These are phyloP conservation scores for Backusella psychrophila DNA, from an alignment of 192 early-diverging fungal species.

Conservation along the genomic window DNA sequence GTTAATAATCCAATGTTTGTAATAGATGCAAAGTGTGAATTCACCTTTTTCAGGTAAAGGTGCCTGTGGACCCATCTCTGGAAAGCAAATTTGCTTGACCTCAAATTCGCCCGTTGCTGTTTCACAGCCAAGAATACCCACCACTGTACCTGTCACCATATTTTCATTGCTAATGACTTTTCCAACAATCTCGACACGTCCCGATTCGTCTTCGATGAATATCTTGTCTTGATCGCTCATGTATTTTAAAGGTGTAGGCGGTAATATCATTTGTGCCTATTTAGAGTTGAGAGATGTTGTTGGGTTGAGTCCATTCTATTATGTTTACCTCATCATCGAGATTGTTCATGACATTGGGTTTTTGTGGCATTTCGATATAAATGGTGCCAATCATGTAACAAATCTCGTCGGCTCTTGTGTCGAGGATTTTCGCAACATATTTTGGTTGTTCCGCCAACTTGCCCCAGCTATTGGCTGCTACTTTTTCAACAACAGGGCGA, in stretches of 20 bases:
- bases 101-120: conserved; percentile 78
- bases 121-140: conserved; percentile 80
- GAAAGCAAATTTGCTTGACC: conserved; percentile 78
- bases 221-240: conserved; percentile 57
- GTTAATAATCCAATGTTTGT: too few relatives aligned
- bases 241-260: conserved; percentile 68
- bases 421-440: conserved; percentile 66
- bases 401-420: conserved; percentile 60
- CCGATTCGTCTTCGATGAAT: conserved; percentile 91
- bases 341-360: conserved; percentile 91
- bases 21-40: too few relatives aligned
- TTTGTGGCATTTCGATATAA: conserved; percentile 82
- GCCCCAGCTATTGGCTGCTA: conserved; percentile 59
- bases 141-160: conserved; percentile 80
- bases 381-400: conserved; percentile 86
- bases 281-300: background rate
- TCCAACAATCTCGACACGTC: conserved; percentile 77
- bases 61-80: conserved; percentile 59
- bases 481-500: conserved; percentile 52
- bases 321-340: conserved; percentile 71
- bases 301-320: background rate
- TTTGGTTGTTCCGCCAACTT: conserved; percentile 30
- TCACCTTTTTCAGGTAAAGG: conserved; percentile 26
- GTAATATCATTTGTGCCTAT: conserved; percentile 64
- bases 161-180: conserved; percentile 43